Evolutionary conservation across 805 yeast genomes (phyloP), one percentile per base, ranked within the genome.

Genomic region (Candida patagonica): DNA sequence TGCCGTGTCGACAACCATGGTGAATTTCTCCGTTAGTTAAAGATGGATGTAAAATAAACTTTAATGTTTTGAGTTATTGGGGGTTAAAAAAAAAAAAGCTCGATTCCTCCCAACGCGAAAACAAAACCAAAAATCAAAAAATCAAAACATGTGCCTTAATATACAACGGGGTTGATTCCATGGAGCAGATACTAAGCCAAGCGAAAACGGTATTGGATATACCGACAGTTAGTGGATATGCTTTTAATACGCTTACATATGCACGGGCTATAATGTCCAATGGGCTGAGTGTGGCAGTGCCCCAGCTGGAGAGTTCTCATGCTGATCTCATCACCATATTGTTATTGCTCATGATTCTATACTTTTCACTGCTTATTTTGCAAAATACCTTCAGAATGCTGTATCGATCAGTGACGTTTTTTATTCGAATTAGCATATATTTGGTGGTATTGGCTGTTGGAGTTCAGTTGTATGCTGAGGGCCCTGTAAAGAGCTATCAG

Each of bases 1-100:
- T 8, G 71, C 74, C 0, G 94, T 81, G 51, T 88, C 96, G 48
- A 76, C 81, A 13, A 80, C 94, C 94, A 85, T 84, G 31, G 21
- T 40, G 36, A 22, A 23, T 7, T n/a, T 26, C 9, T 6, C 21
- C 13, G 32, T 30, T 10, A 12, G 20, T 15, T 17, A 20, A n/a
- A n/a, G n/a, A n/a, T n/a, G n/a, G n/a, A n/a, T n/a, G 16, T 4
- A 3, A 29, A 29, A 29, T 29, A 29, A 29, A n/a, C 16, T 8
- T 13, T 10, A 20, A 20, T 9, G 8, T 29, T 20, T 15, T 15
- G 13, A 26, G 12, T 26, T 5, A 26, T 6, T 29, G 13, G 20
- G 16, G 10, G 16, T 10, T 12, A 17, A 12, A 10, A 29, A 17
- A 29, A 29, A 29, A 12, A 4, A 5, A n/a, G 7, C 13, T 20